Evolutionary conservation across 1,284 basidiomycete genomes (phyloP).

Genomic region (Neonothopanus nambi): DNA sequence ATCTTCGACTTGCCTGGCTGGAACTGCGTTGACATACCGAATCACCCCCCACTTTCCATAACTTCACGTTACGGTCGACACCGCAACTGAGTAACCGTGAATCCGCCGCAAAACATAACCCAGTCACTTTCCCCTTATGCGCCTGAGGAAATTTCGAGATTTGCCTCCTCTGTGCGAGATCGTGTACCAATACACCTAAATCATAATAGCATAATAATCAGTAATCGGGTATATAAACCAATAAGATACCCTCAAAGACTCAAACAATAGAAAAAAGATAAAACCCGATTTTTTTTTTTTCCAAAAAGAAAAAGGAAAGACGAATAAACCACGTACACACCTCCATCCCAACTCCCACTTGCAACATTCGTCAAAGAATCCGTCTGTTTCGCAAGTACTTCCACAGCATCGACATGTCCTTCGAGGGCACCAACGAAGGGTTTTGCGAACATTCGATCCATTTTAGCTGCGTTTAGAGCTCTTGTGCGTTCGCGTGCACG

Average conservation of each 20-base stretch:
- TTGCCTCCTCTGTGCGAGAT: slow-evolving; percentile 72
- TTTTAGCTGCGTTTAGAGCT: slow-evolving; percentile 93
- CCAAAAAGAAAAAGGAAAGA: not conserved
- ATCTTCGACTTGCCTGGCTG: slow-evolving; percentile 1
- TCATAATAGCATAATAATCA: not conserved
- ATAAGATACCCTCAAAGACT: too few relatives aligned
- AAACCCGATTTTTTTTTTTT: too few relatives aligned
- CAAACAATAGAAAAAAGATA: too few relatives aligned
- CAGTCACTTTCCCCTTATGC: slow-evolving; percentile 92
- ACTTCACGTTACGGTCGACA: slow-evolving; percentile 87
- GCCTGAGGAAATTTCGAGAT: slow-evolving; percentile 75
- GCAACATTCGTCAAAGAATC: slow-evolving; percentile 82
- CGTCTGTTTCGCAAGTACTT: slow-evolving; percentile 81
- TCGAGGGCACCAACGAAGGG: slow-evolving; percentile 92
- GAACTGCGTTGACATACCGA: slow-evolving; percentile 18
- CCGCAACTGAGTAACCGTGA: slow-evolving; percentile 87
- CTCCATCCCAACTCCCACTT: slow-evolving; percentile 95
- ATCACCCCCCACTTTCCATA: slow-evolving; percentile 66
- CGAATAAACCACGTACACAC: slow-evolving; percentile 44
- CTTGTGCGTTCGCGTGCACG: slow-evolving; percentile 92
- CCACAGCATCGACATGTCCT: slow-evolving; percentile 94
- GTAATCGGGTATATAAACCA: too few relatives aligned
- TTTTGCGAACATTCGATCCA: slow-evolving; percentile 96
- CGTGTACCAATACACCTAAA: slow-evolving; percentile 86
- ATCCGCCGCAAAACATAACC: slow-evolving; percentile 71